Evolutionary conservation across 371 early-diverging fungal genomes (phyloP), one percentile per base, ranked within the genome.

Genomic region (Umbelopsis sp.): DNA sequence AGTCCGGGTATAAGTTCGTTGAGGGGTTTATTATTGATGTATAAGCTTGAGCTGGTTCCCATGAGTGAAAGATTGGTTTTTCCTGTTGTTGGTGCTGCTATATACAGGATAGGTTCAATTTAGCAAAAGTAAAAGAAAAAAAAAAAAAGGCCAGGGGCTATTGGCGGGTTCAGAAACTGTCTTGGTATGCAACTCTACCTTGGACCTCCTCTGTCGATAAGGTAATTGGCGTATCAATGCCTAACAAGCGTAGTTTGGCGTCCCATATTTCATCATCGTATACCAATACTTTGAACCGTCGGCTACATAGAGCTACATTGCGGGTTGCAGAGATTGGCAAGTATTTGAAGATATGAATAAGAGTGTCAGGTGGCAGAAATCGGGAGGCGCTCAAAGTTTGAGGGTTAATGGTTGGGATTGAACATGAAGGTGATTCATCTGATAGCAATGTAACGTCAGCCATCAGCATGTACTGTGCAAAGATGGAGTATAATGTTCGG

Each of bases 241-340:
- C 57, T 18, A 57, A 57, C 7, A 68, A 52, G 1, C 69, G 66
- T n/a, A 89, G 65, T 65, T 86, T 87, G 8, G 69, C 78, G 63
- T 86, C 84, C 87, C 87, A 89, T 52, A 89, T 83, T 65, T 87
- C 88, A 71, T 89, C 89, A 63, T 88, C 85, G 65, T 87, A 87
- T 50, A 77, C 86, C 32, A 89, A 76, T 24, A 89, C 88, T 71
- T 89, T 89, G 71, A 87, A 87, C 3, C 87, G 80, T 71, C 89
- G 83, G 37, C 85, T 86, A 9, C 76, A 85, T 62, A 79, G 67
- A 22, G 88, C 88, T 22, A 81, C 81, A 18, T 79, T 82, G 10
- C 78, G 76, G 6, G 86, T 71, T 8, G 84, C 72, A 38, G 80
- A 72, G 18, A 87, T 72, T 16, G 88, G 86, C 4, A 87, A 74